Evolutionary conservation across 177 flowering plant genomes (phyloP), one percentile per base, ranked within the genome.

Genomic region (Vitis hybrid): DNA sequence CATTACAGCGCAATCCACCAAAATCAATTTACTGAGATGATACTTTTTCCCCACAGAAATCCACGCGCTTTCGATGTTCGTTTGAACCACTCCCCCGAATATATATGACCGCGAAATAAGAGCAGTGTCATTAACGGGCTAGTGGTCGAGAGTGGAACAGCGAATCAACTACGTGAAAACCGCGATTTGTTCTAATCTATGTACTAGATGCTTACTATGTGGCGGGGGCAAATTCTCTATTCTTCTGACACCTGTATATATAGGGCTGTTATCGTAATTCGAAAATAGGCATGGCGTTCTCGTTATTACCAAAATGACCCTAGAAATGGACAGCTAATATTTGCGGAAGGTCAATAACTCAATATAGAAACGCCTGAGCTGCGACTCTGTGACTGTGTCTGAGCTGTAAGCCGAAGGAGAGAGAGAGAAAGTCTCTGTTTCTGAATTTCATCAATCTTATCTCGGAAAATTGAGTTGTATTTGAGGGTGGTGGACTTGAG

Each of bases 381-480:
- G n/a, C 5, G 3, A 50, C 20, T 53, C 73, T 15, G n/a, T 51
- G 22, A 55, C 34, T 14, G 7, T 68, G 3, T 74, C 70, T 66
- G 73, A 74, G 77, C 77, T 70, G 78, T 66, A 70, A 70, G 10
- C 14, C 53, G 48, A 39, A 39, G 48, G 60, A 52, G 51, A 56
- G 50, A 31, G 61, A 64, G 13, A 64, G n/a, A 39, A 19, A 45
- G 10, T 63, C 12, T 15, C 4, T 39, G 5, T 63, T 63, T 9
- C 1, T 45, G 48, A 48, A 48, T n/a, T 29, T 45, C 34, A 5
- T 13, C 10, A 3, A 39, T 59, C n/a, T 19, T 59, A n/a, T 10
- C 39, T 3, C 5, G 49, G 22, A 39, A 11, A 34, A 45, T 10
- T 45, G 8, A 19, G 31, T 29, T 29, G 4, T 29, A 29, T 29